phyloP scores from a whole-genome alignment of 345 rosid genomes.

The Eucalyptus viminalis region DNA sequence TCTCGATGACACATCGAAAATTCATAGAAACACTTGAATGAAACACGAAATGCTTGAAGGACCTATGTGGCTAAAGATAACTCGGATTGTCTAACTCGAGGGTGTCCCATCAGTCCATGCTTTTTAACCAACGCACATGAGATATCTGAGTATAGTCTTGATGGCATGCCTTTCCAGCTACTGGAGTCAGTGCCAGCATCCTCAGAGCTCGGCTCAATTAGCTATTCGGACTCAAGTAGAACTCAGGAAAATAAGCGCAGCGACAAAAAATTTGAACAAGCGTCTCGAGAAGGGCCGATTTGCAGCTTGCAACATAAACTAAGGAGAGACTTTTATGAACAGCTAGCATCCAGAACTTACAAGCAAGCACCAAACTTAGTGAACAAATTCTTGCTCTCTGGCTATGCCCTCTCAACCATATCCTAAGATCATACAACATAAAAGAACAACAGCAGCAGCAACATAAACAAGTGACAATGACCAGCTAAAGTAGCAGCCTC shows the following conservation, averaged over 20 bases:
- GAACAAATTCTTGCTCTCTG: background rate
- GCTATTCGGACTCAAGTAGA: background rate
- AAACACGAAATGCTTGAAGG: background rate
- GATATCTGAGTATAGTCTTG: background rate
- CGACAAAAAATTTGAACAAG: background rate
- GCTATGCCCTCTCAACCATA: background rate
- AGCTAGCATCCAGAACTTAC: background rate
- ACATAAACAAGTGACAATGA: background rate
- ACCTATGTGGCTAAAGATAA: background rate
- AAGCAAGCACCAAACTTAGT: background rate
- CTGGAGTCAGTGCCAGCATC: background rate
- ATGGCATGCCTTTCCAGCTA: background rate
- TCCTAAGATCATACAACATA: background rate
- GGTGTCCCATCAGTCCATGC: background rate
- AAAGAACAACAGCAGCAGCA: background rate
- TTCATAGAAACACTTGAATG: background rate
- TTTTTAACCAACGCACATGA: background rate
- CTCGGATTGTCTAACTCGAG: background rate
- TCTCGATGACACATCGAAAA: background rate
- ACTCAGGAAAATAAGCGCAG: background rate
- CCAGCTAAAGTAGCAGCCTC: conserved; percentile 4
- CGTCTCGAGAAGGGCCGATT: background rate
- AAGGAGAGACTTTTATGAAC: background rate
- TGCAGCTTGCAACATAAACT: background rate
- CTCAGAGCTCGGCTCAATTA: background rate